Evolutionary conservation across 441 rosid species (phyloP), one percentile per base, ranked within the genome.

Genomic region (Arabidopsis hybrid): DNA sequence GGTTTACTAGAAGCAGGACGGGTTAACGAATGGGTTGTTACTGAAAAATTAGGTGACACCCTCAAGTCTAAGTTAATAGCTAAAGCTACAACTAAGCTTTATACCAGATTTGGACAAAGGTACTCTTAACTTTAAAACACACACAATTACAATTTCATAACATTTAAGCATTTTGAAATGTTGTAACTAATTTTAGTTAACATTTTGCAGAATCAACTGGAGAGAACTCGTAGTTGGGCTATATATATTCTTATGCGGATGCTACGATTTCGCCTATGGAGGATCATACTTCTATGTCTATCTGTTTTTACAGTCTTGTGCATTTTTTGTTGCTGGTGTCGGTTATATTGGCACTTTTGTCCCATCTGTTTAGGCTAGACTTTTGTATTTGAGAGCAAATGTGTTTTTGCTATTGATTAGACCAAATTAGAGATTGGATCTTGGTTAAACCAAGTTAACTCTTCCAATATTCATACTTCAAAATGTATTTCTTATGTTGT

Each of bases 271-370:
- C 7, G 82, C 81, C 0, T 86, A 74, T 34, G 96, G 99, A 39
- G 78, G 73, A 69, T 88, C 91, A 77, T 86, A 78, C 67, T 95
- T 85, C 78, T 95, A 83, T 78, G 47, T 91, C 7, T 92, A 85
- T 71, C 83, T 95, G 46, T 87, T 56, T 55, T 72, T 78, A n/a
- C 99, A 95, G 77, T 80, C 97, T 58, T 69, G 83, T 7, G 94
- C 99, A 73, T 95, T 92, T 82, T 87, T 91, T 77, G 81, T 95
- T 36, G 75, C 86, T 35, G 99, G 99, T 10, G 78, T 91, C 18
- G 97, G 97, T 42, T 91, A 85, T 42, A 76, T 89, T 60, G 97
- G 99, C 74, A 95, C 95, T 10, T 34, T 87, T 21, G 85, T 92
- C 52, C 90, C 96, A 7, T 26, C 39, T 13, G 34, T 0, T 77